These are phyloP conservation scores for Aspergillus latus DNA, from an alignment of 2,329 filamentous ascomycete species.

Conservation along the genomic window DNA sequence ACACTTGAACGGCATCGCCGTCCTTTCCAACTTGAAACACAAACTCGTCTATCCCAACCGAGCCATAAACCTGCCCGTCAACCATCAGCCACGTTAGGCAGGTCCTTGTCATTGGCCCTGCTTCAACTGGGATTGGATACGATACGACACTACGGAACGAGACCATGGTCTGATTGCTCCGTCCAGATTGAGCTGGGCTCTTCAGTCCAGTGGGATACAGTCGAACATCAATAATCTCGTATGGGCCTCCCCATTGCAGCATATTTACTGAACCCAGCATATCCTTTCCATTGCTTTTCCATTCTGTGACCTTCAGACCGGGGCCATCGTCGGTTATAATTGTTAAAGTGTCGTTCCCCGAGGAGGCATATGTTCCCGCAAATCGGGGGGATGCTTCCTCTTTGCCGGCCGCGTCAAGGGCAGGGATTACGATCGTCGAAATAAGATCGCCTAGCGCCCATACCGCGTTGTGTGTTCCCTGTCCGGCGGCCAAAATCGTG, in stretches of 20 bases:
- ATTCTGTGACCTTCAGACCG: slow-evolving; percentile 20
- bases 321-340: slow-evolving; percentile 23
- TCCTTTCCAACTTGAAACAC: slow-evolving; percentile 5
- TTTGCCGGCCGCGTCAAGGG: slow-evolving; percentile 25
- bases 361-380: slow-evolving; percentile 21
- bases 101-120: background rate
- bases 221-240: slow-evolving; percentile 20
- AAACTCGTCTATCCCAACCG: slow-evolving; percentile 9
- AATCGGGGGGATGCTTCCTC: slow-evolving; percentile 21
- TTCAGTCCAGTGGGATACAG: slow-evolving; percentile 27
- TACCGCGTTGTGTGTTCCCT: slow-evolving; percentile 6
- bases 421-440: slow-evolving; percentile 17
- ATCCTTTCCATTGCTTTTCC: slow-evolving; percentile 23
- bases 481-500: slow-evolving; percentile 24
- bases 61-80: background rate
- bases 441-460: slow-evolving; percentile 19
- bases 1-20: background rate
- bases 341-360: slow-evolving; percentile 19
- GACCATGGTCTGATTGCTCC: background rate
- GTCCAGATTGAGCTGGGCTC: background rate
- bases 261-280: slow-evolving; percentile 19
- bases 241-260: background rate
- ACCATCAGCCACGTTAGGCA: slow-evolving; percentile 6
- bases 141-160: slow-evolving; percentile 22
- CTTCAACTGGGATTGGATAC: background rate